Evolutionary conservation across 2,329 filamentous ascomycete species (phyloP), one percentile per base, ranked within the genome.

Genomic region (Cladosporium sp.): DNA sequence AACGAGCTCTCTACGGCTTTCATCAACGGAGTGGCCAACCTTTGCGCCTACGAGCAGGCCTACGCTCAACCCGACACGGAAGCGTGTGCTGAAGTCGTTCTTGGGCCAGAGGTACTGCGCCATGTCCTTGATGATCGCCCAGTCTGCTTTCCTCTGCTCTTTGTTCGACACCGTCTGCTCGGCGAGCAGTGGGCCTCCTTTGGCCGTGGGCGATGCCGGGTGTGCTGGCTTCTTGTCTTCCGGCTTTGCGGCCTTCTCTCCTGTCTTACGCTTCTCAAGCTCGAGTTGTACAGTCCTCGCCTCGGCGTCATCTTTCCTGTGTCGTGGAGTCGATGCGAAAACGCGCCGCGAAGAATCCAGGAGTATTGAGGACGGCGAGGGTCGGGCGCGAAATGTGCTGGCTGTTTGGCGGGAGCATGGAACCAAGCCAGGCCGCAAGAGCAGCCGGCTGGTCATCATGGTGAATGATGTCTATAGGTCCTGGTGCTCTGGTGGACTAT

Each of bases 41-140:
- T 98, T 98, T 65, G 90, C 89, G 52, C 91, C 88, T 18, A 98
- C 72, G 32, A 98, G 78, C 55, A 98, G 72, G 7, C 78, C 82
- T 3, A 98, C 78, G n/a, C 92, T 90, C 41, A 95, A 72, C 9
- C 86, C 81, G 29, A 98, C 93, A 55, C 93, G 84, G 55, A 91
- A 72, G 66, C 94, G 88, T 3, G 90, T 94, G 49, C 84, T 84
- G 62, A 87, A 69, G 64, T 86, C 88, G 67, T 91, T 76, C 71
- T 93, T 95, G 18, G 93, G 93, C 93, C 93, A 98, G 18, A 98
- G 75, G 69, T 98, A 98, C 55, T 84, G 84, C 53, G 86, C 84
- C 92, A 98, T 97, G 68, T 98, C 92, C 71, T 87, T 94, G 77
- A 98, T 93, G 59, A 98, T 98, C 41, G 91, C 91, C 92, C 92